Evolutionary conservation across 371 early-diverging fungal genomes (phyloP).

Genomic region (Mortierella sp.): DNA sequence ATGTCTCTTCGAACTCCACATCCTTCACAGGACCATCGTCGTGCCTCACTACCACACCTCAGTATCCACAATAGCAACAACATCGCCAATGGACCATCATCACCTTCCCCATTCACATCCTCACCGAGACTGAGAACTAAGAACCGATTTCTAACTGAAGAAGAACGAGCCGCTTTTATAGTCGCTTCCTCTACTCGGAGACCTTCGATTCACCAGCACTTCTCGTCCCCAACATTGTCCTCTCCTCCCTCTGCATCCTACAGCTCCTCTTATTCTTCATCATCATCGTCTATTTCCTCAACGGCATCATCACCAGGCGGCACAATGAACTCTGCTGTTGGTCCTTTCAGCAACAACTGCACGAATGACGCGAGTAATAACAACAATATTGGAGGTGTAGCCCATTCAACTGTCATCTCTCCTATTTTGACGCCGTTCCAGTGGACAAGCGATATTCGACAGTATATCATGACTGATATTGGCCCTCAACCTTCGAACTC

Average conservation of each 20-base stretch:
- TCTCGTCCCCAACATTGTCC: neutral
- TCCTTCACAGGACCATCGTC: conserved; percentile 1
- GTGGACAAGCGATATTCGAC: conserved; percentile 38
- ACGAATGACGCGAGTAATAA: conserved; percentile 7
- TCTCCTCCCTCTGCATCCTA: conserved; percentile 17
- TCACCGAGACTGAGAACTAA: neutral
- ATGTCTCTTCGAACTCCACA: conserved; percentile 15
- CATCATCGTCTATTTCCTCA: conserved; percentile 2
- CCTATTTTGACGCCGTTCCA: conserved; percentile 44
- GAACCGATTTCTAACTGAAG: conserved; percentile 6
- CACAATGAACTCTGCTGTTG: neutral
- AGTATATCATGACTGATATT: conserved; percentile 47
- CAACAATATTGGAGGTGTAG: neutral
- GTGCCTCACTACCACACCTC: conserved; percentile 16
- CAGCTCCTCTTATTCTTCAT: neutral
- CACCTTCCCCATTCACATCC: conserved; percentile 2
- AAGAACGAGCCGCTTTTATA: conserved; percentile 16
- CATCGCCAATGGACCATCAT: no score
- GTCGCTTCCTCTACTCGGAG: conserved; percentile 16
- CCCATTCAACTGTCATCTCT: conserved; percentile 12
- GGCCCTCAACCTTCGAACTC: conserved; percentile 45
- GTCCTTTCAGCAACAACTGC: neutral
- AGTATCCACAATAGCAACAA: neutral
- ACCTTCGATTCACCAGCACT: conserved; percentile 10
- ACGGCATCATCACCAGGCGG: conserved; percentile 4